A percentile compares a stretch with the other conserved stretches of the same genome.
These are phyloP conservation scores for Cyberlindnera galapagoensis DNA, from an alignment of 805 yeast genomes.

Conservation along the genomic window DNA sequence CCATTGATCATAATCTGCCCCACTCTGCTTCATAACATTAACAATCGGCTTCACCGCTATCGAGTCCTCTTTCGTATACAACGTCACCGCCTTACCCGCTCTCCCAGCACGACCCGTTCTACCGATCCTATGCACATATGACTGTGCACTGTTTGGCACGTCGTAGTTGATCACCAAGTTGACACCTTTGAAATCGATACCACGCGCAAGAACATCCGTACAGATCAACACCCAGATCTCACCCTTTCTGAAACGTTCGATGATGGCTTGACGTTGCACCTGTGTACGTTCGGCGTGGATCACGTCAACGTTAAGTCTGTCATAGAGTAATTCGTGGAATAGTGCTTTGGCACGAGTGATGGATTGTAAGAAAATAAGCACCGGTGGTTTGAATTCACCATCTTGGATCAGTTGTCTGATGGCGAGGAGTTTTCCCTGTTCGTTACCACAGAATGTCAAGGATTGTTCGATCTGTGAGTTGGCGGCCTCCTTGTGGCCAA, in stretches of 20 bases:
- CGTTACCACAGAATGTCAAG: conserved; percentile 82
- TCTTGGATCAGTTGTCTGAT: conserved; percentile 79
- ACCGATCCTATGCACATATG: conserved; percentile 96
- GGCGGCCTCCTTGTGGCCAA: conserved; percentile 94
- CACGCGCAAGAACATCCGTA: conserved; percentile 94
- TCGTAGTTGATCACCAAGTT: conserved; percentile 93
- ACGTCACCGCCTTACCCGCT: conserved; percentile 80
- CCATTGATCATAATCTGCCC: conserved; percentile 72
- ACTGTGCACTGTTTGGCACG: conserved; percentile 89
- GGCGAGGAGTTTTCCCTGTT: conserved; percentile 91
- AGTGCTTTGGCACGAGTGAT: conserved; percentile 92
- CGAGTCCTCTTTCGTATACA: conserved; percentile 86
- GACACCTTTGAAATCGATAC: conserved; percentile 95
- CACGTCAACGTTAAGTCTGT: conserved; percentile 87
- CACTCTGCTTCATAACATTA: conserved; percentile 94
- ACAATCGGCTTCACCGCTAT: conserved; percentile 73
- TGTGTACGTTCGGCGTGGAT: conserved; percentile 94
- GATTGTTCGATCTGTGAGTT: conserved; percentile 76
- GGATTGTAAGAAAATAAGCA: conserved; percentile 85
- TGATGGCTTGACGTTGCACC: conserved; percentile 76
- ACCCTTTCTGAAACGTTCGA: conserved; percentile 80
- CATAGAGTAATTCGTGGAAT: conserved; percentile 88
- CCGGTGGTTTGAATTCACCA: conserved; percentile 89
- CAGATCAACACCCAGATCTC: conserved; percentile 95
- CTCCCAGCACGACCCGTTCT: conserved; percentile 97